Base-by-base conservation (phyloP, 306 rosid genomes). In the Lathyrus tuberosus region DNA sequence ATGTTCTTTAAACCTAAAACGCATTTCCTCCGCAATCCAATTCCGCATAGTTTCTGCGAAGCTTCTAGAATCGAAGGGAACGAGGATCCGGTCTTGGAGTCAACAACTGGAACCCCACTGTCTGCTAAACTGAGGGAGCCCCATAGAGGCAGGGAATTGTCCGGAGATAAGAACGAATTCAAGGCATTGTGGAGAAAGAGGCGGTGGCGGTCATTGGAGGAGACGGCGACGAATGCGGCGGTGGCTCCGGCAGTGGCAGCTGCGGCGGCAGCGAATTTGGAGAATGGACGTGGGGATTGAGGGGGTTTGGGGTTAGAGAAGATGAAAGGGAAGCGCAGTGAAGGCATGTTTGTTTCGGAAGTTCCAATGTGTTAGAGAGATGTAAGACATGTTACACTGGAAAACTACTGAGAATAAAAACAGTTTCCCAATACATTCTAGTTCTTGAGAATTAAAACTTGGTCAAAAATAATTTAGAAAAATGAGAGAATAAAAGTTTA, bases 241-340 rank as follows among this genome's bases (percentile, higher is more conserved):
- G 87, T 71, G 3, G 89, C 92, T 2, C 86, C 92, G 8, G 75
- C 74, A 1, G 74, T 58, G 10, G 81, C 46, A 0, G 56, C 13
- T 17, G 60, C 73, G 0, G 62, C 49, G 35, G 81, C 49, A 37
- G 81, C n/a, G 15, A 79, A 42, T 77, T 84, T 62, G 38, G 78
- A 72, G 76, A 73, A 75, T 13, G 75, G 78, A 13, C 84, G 87
- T 13, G 83, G 66, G 8, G 70, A 30, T 35, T 4, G 79, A 26
- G 84, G 85, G 37, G 69, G 77, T 17, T 83, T 76, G 49, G 86
- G 85, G 85, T 74, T 90, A 80, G 88, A 67, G 79, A 91, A 91
- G 84, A 56, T 84, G 92, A 88, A 88, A 15, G 95, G 96, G 73
- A 88, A 88, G 69, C 98, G 96, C 22, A 94, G 84, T 4, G 95